These are phyloP conservation scores for Penicillium sp. DNA, from an alignment of 2,329 filamentous ascomycete species.

Conservation along the genomic window DNA sequence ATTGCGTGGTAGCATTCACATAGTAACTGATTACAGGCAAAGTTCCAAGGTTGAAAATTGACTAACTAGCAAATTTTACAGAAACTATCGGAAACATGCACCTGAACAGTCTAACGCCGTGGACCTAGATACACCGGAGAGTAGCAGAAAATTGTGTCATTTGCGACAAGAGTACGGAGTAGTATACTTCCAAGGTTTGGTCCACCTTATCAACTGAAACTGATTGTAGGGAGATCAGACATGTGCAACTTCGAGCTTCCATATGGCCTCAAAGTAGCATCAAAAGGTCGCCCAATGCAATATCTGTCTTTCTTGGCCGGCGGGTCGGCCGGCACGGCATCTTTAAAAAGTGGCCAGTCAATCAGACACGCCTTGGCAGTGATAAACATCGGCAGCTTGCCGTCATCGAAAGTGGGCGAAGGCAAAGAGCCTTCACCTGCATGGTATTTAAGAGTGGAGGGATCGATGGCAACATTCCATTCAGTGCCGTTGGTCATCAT, in stretches of 20 bases:
- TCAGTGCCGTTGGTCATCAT: constrained; percentile 35
- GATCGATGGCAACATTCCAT: constrained; percentile 36
- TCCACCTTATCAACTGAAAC: not conserved
- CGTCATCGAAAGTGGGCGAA: constrained; percentile 33
- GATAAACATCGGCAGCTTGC: constrained; percentile 39
- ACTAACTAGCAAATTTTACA: too few relatives aligned
- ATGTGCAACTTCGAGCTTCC: constrained; percentile 52
- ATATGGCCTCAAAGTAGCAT: constrained; percentile 48
- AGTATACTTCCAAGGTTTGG: too few relatives aligned
- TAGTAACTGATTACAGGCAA: too few relatives aligned
- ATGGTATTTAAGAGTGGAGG: constrained; percentile 37
- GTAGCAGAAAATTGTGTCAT: too few relatives aligned
- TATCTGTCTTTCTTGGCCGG: constrained; percentile 31
- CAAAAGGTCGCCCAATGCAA: constrained; percentile 38
- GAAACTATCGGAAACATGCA: too few relatives aligned
- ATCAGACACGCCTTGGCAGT: constrained; percentile 44
- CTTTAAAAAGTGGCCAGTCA: constrained; percentile 37
- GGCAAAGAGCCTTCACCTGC: constrained; percentile 11
- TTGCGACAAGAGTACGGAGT: too few relatives aligned
- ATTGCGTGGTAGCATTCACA: too few relatives aligned
- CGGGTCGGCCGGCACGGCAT: constrained; percentile 39
- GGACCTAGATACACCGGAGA: too few relatives aligned
- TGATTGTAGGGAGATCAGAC: constrained; percentile 41
- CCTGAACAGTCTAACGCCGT: too few relatives aligned
- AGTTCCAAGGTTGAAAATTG: too few relatives aligned